Evolutionary conservation across 495 filamentous ascomycete species (phyloP), one percentile per base, ranked within the genome.

Genomic region (Penicillium maclennaniae): DNA sequence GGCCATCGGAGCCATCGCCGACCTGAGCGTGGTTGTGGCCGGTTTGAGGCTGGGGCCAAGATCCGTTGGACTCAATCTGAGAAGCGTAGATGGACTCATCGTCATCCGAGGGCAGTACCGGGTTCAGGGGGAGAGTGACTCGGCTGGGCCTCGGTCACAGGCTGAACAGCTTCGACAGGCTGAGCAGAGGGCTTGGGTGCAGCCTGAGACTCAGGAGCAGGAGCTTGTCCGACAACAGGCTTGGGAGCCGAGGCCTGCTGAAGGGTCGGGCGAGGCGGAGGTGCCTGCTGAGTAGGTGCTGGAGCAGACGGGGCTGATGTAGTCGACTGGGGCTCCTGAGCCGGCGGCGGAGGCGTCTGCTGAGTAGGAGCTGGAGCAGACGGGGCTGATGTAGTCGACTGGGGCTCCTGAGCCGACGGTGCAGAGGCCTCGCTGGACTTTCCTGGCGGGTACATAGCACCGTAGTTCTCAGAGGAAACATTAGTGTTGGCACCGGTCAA

Each of bases 401-500:
- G 6, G 28, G 42, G 20, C 9, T 6, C 4, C 2, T 31, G 34
- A 3, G 34, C 0, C 19, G 31, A 20, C n/a, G 43, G 42, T 7
- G 48, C 15, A 17, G 31, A 7, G 4, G 14, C 51, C 21, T 16
- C 45, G 20, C 21, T 28, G 23, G 15, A 3, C 27, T 31, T 34
- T 34, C 10, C 31, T 10, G 31, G 31, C 6, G 15, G 16, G 36
- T 66, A 66, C 54, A 61, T 45, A 19, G 60, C 63, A 14, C 63
- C 63, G 10, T 63, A 28, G n/a, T 46, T 49, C 1, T 47, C 54
- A 6, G 42, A 7, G 0, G 44, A 17, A 15, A 62, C 47, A 21
- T 49, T 5, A 4, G 53, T 62, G 19, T 67, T 51, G 19, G 52
- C 51, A 10, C 61, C 63, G 7, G 41, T 37, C 20, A 62, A 14